Evolutionary conservation across 1,284 basidiomycete genomes (phyloP).

Genomic region (Ceratobasidium sp.): DNA sequence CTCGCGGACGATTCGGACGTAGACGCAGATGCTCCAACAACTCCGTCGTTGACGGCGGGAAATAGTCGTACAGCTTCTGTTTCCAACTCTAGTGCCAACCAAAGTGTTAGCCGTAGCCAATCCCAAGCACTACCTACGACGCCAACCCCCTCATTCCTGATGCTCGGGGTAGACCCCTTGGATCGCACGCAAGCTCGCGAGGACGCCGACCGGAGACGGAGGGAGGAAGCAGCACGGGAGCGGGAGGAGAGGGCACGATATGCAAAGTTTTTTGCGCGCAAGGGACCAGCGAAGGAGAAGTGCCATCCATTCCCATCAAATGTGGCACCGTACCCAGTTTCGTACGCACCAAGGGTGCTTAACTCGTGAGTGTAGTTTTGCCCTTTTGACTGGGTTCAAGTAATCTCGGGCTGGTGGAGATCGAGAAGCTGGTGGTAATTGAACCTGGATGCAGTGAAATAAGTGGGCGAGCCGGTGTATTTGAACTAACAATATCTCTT

Average conservation of each 20-base stretch:
- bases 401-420: background rate
- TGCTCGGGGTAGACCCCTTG: background rate
- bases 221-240: background rate
- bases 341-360: slow-evolving; percentile 40
- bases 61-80: slow-evolving; percentile 13
- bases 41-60: slow-evolving; percentile 21
- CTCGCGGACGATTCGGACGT: slow-evolving; percentile 38
- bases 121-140: background rate
- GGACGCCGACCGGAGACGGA: slow-evolving; percentile 30
- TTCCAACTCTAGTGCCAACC: background rate
- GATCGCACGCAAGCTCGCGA: slow-evolving; percentile 14
- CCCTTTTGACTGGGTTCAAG: background rate
- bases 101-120: background rate
- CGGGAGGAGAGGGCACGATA: slow-evolving; percentile 16
- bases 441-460: too few species aligned
- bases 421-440: background rate
- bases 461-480: background rate
- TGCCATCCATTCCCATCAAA: slow-evolving; percentile 42
- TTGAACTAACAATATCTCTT: slow-evolving; percentile 14
- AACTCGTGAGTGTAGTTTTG: slow-evolving; percentile 41
- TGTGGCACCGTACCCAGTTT: slow-evolving; percentile 43
- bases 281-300: slow-evolving; percentile 32
- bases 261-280: slow-evolving; percentile 25
- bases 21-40: slow-evolving; percentile 32
- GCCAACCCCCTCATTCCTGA: slow-evolving; percentile 1